Evolutionary conservation across 2,329 filamentous ascomycete species (phyloP).

Genomic region (Ascocoryne sarcoides): DNA sequence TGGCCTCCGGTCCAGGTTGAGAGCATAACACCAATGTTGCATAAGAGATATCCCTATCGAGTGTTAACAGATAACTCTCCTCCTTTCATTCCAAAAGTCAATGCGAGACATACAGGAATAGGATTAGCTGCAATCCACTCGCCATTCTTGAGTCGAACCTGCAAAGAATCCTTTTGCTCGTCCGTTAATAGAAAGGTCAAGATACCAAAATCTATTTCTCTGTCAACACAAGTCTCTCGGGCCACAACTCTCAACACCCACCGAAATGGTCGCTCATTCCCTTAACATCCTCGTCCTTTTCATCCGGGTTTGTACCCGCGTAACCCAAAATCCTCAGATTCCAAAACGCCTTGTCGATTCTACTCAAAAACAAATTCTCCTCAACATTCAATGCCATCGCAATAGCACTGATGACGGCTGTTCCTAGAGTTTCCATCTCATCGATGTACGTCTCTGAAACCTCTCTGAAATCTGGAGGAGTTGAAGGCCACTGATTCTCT

Average conservation of each 20-base stretch:
- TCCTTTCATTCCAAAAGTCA: too few relatives aligned
- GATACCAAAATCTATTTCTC: constrained; percentile 16
- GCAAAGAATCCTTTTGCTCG: constrained; percentile 9
- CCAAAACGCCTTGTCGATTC: constrained; percentile 14
- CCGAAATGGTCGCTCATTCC: constrained; percentile 13
- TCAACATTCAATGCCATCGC: constrained; percentile 12
- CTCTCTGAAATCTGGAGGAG: neutral
- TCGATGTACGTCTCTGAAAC: constrained; percentile 11
- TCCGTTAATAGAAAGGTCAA: constrained; percentile 14
- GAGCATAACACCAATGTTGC: constrained; percentile 9
- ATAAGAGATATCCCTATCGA: neutral
- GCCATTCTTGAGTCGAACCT: constrained; percentile 9
- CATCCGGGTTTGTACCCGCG: neutral
- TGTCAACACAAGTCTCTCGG: too few relatives aligned
- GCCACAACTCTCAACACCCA: too few relatives aligned
- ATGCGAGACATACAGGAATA: neutral
- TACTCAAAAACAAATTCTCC: constrained; percentile 7
- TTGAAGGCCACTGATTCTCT: neutral
- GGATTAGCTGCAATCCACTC: constrained; percentile 13
- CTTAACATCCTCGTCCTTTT: neutral
- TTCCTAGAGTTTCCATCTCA: constrained; percentile 4
- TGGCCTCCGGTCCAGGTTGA: constrained; percentile 4
- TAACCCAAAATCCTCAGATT: constrained; percentile 13
- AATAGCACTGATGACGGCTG: constrained; percentile 8
- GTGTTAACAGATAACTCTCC: neutral